phyloP scores from a whole-genome alignment of 139 green algal genomes.

The Axilococcus clingmanii region DNA sequence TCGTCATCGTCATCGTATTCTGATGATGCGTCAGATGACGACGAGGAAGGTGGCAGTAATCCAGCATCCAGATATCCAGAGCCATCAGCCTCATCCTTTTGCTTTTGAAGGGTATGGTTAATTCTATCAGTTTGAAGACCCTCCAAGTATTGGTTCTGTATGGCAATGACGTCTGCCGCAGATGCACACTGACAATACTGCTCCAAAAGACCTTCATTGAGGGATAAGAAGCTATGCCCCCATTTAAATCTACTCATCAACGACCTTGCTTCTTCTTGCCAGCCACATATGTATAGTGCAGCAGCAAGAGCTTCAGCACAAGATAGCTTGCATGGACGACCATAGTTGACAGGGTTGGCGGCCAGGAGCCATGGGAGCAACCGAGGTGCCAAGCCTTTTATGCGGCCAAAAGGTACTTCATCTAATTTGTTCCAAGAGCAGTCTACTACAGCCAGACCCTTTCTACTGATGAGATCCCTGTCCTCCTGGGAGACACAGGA shows the following conservation, averaged over 20 bases:
- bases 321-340: slow-evolving; percentile 83
- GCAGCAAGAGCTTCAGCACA: slow-evolving; percentile 89
- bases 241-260: slow-evolving; percentile 82
- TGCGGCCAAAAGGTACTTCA: slow-evolving; percentile 82
- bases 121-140: neutral
- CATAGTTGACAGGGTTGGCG: slow-evolving; percentile 97
- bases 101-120: neutral
- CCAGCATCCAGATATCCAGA: slow-evolving; percentile 31
- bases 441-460: slow-evolving; percentile 95
- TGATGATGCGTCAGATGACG: slow-evolving; percentile 14
- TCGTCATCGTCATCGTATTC: slow-evolving; percentile 6
- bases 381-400: slow-evolving; percentile 62
- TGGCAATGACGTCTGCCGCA: slow-evolving; percentile 64
- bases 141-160: slow-evolving; percentile 60
- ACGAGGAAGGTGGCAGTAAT: slow-evolving; percentile 34
- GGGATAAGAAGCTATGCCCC: slow-evolving; percentile 82
- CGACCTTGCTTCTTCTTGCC: slow-evolving; percentile 36
- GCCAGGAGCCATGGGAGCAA: slow-evolving; percentile 94
- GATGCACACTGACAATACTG: slow-evolving; percentile 67
- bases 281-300: slow-evolving; percentile 75
- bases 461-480: slow-evolving; percentile 52
- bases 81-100: neutral
- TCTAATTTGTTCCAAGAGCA: slow-evolving; percentile 96
- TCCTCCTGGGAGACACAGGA: slow-evolving; percentile 70
- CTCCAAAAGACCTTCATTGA: slow-evolving; percentile 82